Base-by-base conservation (phyloP, 345 rosid genomes). In the Gossypium rotundifolium region DNA sequence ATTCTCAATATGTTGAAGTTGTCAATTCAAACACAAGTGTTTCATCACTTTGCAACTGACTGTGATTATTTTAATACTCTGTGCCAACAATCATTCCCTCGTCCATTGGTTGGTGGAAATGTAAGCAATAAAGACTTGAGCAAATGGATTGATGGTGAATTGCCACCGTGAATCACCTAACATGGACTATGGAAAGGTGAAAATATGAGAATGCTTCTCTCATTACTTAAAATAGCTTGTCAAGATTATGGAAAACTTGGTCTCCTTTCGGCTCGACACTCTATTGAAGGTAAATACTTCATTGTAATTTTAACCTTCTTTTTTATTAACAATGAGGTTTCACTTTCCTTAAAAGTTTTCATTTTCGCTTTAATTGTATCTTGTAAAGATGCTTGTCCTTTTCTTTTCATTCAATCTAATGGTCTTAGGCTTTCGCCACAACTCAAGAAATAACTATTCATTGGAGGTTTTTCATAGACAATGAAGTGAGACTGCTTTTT, bases 101-200 rank as follows among this genome's bases (percentile, higher is more conserved):
- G 97, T 78, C 99, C 99, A 27, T 83, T 96, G 88, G 92, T 88
- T 81, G 98, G 98, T 63, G 99, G 99, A 65, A 89, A 76, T 88
- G 93, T 79, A 74, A 94, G 98, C 76, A 90, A 78, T 79, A 93
- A 91, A 82, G 99, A 96, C 67, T 85, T 96, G 83, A 79, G 90
- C 80, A 96, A 88, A 85, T 96, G 99, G 99, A 83, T 93, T 69
- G 99, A 93, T 83, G 97, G 91, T 87, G 93, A 82, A 84, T 90
- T 80, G 78, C 81, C 13, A 77, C 25, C 88, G 87, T 83, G 96
- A 91, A 74, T 81, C 93, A 72, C 71, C 85, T 57, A 75, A 77
- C 67, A 81, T 87, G 82, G 90, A 92, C 61, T 87, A 83, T 71
- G 75, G 82, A 91, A 84, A 77, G 88, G 89, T 13, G 87, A 88